Evolutionary conservation across 371 early-diverging fungal species (phyloP).

Genomic region (Homolaphlyctis polyrhiza): DNA sequence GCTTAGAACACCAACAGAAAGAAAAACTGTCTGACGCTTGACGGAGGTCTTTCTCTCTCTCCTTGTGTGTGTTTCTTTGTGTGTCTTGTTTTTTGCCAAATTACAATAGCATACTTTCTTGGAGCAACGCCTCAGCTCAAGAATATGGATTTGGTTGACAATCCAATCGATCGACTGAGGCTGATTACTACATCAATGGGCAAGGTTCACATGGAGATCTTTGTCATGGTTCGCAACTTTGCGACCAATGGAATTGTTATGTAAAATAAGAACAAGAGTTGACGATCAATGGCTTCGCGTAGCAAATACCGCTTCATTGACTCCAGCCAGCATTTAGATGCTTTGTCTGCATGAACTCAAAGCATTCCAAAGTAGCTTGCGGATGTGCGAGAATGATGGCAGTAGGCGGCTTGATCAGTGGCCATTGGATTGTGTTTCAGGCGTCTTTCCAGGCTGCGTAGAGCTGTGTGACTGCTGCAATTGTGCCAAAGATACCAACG

Average conservation of each 20-base stretch:
- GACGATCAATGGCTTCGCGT: not conserved
- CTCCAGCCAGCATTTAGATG: too few species aligned
- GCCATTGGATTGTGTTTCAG: constrained; percentile 5
- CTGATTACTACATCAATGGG: constrained; percentile 43
- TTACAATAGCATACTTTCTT: constrained; percentile 32
- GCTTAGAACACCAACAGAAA: too few species aligned
- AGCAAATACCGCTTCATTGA: too few species aligned
- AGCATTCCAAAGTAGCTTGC: too few species aligned
- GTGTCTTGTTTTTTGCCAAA: too few species aligned
- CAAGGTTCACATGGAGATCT: constrained; percentile 38
- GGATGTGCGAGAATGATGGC: constrained; percentile 1
- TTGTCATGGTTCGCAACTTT: constrained; percentile 39
- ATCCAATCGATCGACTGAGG: constrained; percentile 38
- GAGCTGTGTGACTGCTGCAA: constrained; percentile 83
- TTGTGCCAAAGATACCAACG: constrained; percentile 87
- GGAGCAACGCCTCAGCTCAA: constrained; percentile 41
- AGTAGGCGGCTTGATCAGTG: not conserved
- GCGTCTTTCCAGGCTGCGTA: constrained; percentile 77
- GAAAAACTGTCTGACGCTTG: too few species aligned
- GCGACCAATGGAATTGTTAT: constrained; percentile 34
- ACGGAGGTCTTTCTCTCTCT: too few species aligned
- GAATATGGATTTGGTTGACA: constrained; percentile 33
- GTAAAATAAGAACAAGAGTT: constrained; percentile 4
- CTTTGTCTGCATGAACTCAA: too few species aligned
- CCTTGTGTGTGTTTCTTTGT: too few species aligned